Conservation (phyloP, 495 filamentous ascomycete genomes). For the Aspergillus wentii region DNA sequence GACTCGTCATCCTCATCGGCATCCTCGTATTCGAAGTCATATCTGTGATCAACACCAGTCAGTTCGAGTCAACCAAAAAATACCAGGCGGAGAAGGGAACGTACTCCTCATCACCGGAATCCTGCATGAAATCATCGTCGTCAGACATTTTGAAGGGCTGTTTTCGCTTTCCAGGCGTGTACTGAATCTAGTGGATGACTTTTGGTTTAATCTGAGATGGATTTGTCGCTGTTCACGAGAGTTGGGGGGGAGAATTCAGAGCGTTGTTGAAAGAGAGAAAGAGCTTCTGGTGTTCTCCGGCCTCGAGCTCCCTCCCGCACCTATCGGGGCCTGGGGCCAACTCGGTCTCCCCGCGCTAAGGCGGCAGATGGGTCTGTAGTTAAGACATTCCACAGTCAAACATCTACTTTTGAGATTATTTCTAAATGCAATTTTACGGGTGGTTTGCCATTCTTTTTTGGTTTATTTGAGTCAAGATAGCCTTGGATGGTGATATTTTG, state of each 20-base stretch:
- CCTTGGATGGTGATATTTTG: no score
- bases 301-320: no score
- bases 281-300: neutral
- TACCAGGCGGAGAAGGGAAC: slow-evolving; percentile 6
- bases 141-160: slow-evolving; percentile 70
- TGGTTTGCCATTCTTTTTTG: no score
- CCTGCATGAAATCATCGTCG: slow-evolving; percentile 98
- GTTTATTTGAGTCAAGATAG: no score
- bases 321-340: neutral
- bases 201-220: neutral
- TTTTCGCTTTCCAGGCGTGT: no score
- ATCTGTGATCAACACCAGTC: slow-evolving; percentile 43
- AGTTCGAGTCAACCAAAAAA: slow-evolving; percentile 2
- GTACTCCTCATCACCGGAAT: slow-evolving; percentile 84
- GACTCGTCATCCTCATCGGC: slow-evolving; percentile 84
- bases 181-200: no score
- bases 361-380: no score
- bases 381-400: no score
- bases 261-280: neutral
- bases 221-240: neutral
- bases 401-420: no score
- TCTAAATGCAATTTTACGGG: no score
- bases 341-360: neutral
- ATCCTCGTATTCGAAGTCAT: slow-evolving; percentile 96
- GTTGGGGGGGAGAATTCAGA: neutral